Percentiles rank a stretch among this genome's conserved stretches.
phyloP scores from a whole-genome alignment of 805 yeast species.

The Myxozyma melibiosi region DNA sequence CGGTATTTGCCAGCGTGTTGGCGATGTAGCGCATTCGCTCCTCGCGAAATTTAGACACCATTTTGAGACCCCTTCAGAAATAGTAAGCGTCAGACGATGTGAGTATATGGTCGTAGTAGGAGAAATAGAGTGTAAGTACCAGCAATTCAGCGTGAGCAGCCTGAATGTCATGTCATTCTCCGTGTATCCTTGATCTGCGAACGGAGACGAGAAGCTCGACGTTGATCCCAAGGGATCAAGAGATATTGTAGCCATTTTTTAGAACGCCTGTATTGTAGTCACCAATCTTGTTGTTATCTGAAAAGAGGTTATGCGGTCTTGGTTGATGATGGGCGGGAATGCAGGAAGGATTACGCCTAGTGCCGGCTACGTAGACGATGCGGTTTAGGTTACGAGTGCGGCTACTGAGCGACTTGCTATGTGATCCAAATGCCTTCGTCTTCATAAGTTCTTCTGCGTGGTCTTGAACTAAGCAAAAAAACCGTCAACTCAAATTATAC shows the following conservation, averaged over 20 bases:
- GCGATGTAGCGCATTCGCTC: conserved; percentile 76
- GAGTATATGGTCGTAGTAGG: background rate
- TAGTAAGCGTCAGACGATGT: background rate
- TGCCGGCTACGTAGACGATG: too few relatives aligned
- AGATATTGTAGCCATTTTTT: background rate
- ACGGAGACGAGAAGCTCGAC: background rate
- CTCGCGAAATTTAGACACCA: conserved; percentile 69
- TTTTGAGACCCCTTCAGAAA: conserved; percentile 74
- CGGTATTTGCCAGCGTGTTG: conserved; percentile 53
- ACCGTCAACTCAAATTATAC: too few relatives aligned
- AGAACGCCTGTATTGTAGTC: background rate
- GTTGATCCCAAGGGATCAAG: background rate
- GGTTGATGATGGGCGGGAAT: too few relatives aligned
- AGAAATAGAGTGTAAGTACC: conserved; percentile 32
- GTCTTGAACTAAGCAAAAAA: too few relatives aligned
- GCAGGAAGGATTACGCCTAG: too few relatives aligned
- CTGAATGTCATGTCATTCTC: conserved; percentile 23
- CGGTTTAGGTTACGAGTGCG: too few relatives aligned
- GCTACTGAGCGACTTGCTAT: too few relatives aligned
- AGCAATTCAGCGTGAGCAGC: conserved; percentile 42
- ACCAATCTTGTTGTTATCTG: too few relatives aligned
- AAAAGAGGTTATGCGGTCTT: too few relatives aligned
- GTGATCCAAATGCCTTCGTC: too few relatives aligned
- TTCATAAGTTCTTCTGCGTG: too few relatives aligned
- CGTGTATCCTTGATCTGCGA: background rate